Evolutionary conservation across 805 yeast genomes (phyloP), one percentile per base, ranked within the genome.

Genomic region (Candida sakaeoensis): DNA sequence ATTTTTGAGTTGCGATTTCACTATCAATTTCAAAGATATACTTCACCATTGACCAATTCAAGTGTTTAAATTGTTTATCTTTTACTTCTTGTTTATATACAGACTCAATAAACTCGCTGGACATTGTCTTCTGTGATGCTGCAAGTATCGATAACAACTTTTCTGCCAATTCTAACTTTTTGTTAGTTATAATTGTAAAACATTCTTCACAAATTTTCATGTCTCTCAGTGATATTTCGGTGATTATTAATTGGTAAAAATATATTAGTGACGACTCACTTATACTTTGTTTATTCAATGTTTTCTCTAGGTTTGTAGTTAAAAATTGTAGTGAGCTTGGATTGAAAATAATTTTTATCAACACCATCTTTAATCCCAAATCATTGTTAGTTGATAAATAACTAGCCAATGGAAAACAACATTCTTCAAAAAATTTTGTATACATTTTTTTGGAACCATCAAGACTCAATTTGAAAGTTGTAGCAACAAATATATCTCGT

Each of bases 21-120:
- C 78, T 65, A 55, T 82, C 83, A 39, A 81, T 65, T 19, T 65
- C 65, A 10, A 82, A 51, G 3, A 82, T 58, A 25, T 73, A 63
- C 1, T 57, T 61, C 3, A 82, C 54, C 39, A 83, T 57, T 1
- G 51, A 47, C 76, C 79, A 75, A 41, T 71, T 69, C 21, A 65
- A 45, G 2, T 48, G 31, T 1, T 30, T 22, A 24, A 48, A 37
- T 9, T 42, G 41, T 1, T 44, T 39, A 9, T 33, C 19, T 4
- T 68, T 36, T 9, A 65, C 65, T 3, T 47, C 49, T 5, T 58
- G 55, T 23, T 28, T 24, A 21, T 72, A 72, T 3, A 75, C 53
- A 1, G 60, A 48, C 8, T 65, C 54, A 17, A 81, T 58, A 48
- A 83, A 82, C 1, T 63, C 61, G 3, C 72, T 62, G 0, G 87